Evolutionary conservation across 2,329 filamentous ascomycete genomes (phyloP).

Genomic region (Macrophomina tecta): DNA sequence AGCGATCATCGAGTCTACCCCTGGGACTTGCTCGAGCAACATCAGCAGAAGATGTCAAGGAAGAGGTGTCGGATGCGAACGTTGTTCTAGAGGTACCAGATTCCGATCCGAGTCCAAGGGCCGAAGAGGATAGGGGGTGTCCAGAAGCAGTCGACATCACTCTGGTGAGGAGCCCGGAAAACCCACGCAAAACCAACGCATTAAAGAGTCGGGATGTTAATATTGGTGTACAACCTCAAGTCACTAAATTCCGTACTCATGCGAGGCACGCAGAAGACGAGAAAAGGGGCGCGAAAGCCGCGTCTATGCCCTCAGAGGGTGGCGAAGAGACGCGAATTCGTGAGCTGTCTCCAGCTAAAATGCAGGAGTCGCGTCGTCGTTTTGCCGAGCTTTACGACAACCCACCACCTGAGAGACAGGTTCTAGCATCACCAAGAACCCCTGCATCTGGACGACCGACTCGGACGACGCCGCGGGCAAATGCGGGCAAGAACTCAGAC

Average conservation of each 20-base stretch:
- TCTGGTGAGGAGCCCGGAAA: not conserved
- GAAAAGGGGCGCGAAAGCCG: constrained; percentile 19
- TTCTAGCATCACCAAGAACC: constrained; percentile 7
- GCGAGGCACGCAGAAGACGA: not conserved
- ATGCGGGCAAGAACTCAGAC: not conserved
- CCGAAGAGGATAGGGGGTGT: not conserved
- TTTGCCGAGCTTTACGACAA: constrained; percentile 14
- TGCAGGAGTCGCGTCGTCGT: constrained; percentile 22
- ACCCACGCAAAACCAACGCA: constrained; percentile 8
- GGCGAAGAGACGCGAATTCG: constrained; percentile 20
- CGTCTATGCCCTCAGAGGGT: constrained; percentile 20
- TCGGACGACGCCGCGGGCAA: not conserved
- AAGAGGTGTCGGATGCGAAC: constrained; percentile 1
- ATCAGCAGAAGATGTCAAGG: not conserved
- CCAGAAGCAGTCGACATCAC: not conserved
- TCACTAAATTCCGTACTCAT: not conserved
- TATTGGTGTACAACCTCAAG: not conserved
- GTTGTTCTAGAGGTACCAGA: not conserved
- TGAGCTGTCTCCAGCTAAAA: constrained; percentile 17
- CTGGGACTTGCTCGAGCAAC: constrained; percentile 33
- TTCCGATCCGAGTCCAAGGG: constrained; percentile 7
- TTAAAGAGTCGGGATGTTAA: constrained; percentile 12
- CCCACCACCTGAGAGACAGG: constrained; percentile 5
- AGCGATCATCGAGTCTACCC: constrained; percentile 40
- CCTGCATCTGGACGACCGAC: not conserved